A percentile compares a stretch with the other conserved stretches of the same genome.
These are phyloP conservation scores for Aspergillus cejpii DNA, from an alignment of 2,329 filamentous ascomycete genomes.

Conservation along the genomic window DNA sequence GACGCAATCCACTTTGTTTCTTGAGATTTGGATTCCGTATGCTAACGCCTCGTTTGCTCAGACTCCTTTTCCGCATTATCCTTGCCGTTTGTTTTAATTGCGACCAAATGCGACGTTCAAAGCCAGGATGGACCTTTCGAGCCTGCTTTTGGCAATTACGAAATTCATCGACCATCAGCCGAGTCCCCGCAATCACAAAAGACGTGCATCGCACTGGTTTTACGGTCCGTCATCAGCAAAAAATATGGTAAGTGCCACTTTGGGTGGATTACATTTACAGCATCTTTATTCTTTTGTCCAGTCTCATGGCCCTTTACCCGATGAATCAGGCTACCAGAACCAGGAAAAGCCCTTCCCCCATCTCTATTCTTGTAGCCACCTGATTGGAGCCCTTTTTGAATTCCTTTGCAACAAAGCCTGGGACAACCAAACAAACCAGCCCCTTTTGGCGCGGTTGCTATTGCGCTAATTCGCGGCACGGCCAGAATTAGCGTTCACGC, in stretches of 20 bases:
- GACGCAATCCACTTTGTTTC: conserved; percentile 2
- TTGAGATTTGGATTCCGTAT: conserved; percentile 1
- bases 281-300: not conserved
- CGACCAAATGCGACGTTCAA: conserved; percentile 81
- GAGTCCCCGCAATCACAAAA: conserved; percentile 65
- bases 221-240: conserved; percentile 62
- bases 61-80: conserved; percentile 66
- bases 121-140: conserved; percentile 65
- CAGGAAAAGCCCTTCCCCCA: not conserved
- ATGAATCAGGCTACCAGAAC: not conserved
- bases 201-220: conserved; percentile 66
- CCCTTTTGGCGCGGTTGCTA: conserved; percentile 10
- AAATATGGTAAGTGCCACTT: conserved; percentile 56
- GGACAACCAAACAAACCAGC: conserved; percentile 6
- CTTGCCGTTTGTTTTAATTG: conserved; percentile 72
- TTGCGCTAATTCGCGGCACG: conserved; percentile 23
- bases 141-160: conserved; percentile 62
- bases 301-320: conserved; percentile 1
- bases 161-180: conserved; percentile 66
- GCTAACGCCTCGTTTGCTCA: conserved; percentile 34
- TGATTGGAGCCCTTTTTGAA: not conserved
- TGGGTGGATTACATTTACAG: not conserved
- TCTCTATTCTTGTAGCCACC: not conserved
- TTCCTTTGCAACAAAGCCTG: conserved; percentile 1
- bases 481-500: conserved; percentile 25